phyloP scores from a whole-genome alignment of 148 eudicot genomes.

The Amaranthus hypochondriacus region DNA sequence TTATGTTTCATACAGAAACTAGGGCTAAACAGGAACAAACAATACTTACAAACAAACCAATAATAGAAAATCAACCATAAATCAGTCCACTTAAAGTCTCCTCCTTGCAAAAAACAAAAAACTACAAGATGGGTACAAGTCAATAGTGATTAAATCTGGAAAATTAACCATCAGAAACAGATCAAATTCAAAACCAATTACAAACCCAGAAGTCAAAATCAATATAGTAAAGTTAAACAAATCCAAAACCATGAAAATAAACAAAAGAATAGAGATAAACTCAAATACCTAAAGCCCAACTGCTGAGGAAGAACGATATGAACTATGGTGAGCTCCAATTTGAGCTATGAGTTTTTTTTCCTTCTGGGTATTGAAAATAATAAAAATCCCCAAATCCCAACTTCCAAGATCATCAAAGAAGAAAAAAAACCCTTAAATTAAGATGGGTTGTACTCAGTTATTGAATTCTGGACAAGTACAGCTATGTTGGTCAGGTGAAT shows the following conservation, averaged over 20 bases:
- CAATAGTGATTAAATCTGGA: conserved; percentile 8
- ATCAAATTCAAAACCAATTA: not conserved
- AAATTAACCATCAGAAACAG: not conserved
- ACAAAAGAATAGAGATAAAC: not conserved
- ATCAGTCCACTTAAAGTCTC: no score
- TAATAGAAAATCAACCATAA: not conserved
- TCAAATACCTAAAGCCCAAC: not conserved
- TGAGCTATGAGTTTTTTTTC: no score
- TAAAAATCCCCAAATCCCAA: not conserved
- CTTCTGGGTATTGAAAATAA: no score
- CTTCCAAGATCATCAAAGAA: not conserved
- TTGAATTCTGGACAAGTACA: not conserved
- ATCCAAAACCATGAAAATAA: not conserved
- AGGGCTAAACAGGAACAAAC: not conserved
- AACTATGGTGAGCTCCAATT: not conserved
- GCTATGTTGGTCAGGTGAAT: not conserved
- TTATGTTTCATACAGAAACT: not conserved
- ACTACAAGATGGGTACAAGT: not conserved
- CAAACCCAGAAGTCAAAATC: not conserved
- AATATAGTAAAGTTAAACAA: not conserved
- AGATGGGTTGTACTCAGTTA: not conserved
- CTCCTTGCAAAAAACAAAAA: no score
- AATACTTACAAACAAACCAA: not conserved
- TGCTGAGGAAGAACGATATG: not conserved
- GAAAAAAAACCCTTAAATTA: no score